Conservation (phyloP, 352 stramenopile species). For the Phytophthora idaei region DNA sequence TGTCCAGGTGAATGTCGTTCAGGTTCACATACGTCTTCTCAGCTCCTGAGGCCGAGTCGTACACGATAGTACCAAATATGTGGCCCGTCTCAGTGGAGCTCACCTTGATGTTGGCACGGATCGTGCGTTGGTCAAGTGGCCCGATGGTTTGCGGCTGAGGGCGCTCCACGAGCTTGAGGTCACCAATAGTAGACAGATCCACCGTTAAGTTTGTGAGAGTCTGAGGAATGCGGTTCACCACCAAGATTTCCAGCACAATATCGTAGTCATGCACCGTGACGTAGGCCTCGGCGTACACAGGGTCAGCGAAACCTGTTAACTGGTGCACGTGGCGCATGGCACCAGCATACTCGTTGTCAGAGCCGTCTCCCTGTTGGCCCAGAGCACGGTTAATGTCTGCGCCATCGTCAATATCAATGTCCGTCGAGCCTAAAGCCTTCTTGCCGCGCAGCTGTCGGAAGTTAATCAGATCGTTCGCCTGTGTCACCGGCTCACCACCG, state of each 20-base stretch:
- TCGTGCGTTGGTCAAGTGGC: conserved; percentile 96
- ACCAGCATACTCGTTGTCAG: conserved; percentile 86
- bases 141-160: conserved; percentile 98
- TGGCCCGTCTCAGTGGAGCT: conserved; percentile 99
- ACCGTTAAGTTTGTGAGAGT: conserved; percentile 99
- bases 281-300: conserved; percentile 99
- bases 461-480: conserved; percentile 97
- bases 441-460: conserved; percentile 96
- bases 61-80: conserved; percentile 99
- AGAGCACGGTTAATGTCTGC: conserved; percentile 95
- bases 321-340: conserved; percentile 98
- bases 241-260: conserved; percentile 99
- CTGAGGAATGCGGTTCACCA: conserved; percentile 98
- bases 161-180: conserved; percentile 99
- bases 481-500: conserved; percentile 64
- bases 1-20: conserved; percentile 99
- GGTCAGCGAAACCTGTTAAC: conserved; percentile 98
- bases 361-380: conserved; percentile 76
- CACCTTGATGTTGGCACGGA: conserved; percentile 99
- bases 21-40: conserved; percentile 99
- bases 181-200: conserved; percentile 98
- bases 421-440: conserved; percentile 91
- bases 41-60: conserved; percentile 94
- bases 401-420: conserved; percentile 99
- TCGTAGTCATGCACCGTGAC: conserved; percentile 99